Percentiles rank a stretch among this genome's conserved stretches.
Conservation (phyloP, 1,284 basidiomycete species). For the Papiliotrema fonsecae region DNA sequence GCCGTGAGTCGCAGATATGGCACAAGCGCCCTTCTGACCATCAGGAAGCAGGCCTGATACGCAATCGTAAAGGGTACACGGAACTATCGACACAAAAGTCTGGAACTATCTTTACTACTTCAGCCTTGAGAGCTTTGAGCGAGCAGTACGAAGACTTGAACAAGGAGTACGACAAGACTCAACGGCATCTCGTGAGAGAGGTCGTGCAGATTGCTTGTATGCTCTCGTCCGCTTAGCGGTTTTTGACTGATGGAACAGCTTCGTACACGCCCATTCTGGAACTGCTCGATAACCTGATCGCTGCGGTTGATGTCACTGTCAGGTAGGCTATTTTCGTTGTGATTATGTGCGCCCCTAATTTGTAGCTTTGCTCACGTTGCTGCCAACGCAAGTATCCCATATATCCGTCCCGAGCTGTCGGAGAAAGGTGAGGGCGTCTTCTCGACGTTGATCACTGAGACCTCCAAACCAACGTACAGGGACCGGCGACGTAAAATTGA, state of each 20-base stretch:
- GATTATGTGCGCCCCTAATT: background rate
- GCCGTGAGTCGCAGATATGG: conserved; percentile 54
- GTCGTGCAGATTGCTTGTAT: conserved; percentile 86
- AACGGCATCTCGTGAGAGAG: conserved; percentile 73
- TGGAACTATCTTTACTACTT: conserved; percentile 90
- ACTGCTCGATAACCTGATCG: conserved; percentile 77
- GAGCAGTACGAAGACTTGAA: conserved; percentile 58
- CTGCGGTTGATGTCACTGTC: conserved; percentile 85
- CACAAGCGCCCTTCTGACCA: background rate
- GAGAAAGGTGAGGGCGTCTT: conserved; percentile 64
- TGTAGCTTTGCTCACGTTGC: conserved; percentile 80
- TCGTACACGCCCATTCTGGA: conserved; percentile 90
- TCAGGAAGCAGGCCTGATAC: conserved; percentile 75
- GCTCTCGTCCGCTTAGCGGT: conserved; percentile 36
- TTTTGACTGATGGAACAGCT: conserved; percentile 53
- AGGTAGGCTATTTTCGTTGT: conserved; percentile 61
- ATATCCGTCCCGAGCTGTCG: conserved; percentile 72
- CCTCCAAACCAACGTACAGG: too few species aligned
- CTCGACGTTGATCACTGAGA: too few species aligned
- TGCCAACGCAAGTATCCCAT: conserved; percentile 76
- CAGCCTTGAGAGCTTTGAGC: conserved; percentile 64
- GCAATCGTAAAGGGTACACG: conserved; percentile 66
- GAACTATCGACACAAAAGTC: conserved; percentile 83
- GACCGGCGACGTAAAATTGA: conserved; percentile 69
- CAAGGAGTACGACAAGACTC: conserved; percentile 24